Evolutionary conservation across 768 basidiomycete genomes (phyloP).

Genomic region (Pleurotus tuoliensis): DNA sequence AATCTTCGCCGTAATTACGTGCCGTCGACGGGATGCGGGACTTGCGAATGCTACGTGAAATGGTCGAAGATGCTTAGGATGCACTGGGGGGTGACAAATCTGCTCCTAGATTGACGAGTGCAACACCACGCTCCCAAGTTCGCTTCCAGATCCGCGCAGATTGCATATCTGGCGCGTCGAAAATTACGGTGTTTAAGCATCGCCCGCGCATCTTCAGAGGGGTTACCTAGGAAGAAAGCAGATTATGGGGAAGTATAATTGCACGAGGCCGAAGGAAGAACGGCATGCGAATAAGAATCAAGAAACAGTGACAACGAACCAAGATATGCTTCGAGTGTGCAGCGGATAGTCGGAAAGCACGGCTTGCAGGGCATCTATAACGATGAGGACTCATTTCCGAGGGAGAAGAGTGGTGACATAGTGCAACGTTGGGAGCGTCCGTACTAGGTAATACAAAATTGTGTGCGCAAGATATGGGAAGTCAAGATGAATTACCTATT

Average conservation of each 20-base stretch:
- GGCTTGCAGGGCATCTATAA: background rate
- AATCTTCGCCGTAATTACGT: background rate
- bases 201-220: background rate
- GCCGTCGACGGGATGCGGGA: background rate
- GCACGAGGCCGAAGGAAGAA: background rate
- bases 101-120: background rate
- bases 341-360: background rate
- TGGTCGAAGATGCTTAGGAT: no score
- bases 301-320: background rate
- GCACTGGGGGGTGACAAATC: background rate
- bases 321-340: background rate
- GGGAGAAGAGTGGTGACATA: constrained; percentile 3
- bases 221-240: background rate
- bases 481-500: constrained; percentile 9
- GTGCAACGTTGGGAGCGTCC: background rate
- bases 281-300: background rate
- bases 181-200: background rate
- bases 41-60: background rate
- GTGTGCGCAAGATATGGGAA: background rate
- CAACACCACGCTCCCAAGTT: background rate
- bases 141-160: background rate
- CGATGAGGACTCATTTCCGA: constrained; percentile 1
- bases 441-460: constrained; percentile 3
- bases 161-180: background rate
- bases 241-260: background rate